A percentile compares a stretch with the other conserved stretches of the same genome.
Conservation (phyloP, 2,329 filamentous ascomycete genomes). For the Trichophyton equinum region DNA sequence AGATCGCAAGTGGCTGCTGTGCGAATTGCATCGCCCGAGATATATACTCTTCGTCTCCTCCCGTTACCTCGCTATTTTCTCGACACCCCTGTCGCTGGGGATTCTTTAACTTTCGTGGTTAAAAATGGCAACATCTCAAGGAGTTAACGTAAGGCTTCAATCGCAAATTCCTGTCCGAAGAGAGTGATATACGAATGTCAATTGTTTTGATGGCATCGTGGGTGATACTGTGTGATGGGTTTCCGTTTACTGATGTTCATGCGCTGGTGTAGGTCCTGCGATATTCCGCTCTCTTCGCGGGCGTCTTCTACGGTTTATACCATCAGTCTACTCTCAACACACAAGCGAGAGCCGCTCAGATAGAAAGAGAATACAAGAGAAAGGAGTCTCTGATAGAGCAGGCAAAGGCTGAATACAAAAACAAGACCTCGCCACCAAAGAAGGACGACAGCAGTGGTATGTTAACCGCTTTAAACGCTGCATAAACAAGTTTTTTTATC, state of each 20-base stretch:
- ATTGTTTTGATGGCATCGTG: neutral
- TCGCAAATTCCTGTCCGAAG: neutral
- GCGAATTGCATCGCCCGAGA: neutral
- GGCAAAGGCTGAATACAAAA: conserved; percentile 81
- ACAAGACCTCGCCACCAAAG: conserved; percentile 50
- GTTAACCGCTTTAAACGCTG: neutral
- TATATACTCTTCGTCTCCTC: neutral
- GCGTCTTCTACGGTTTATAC: conserved; percentile 89
- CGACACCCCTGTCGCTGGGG: conserved; percentile 25
- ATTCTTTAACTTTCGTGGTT: conserved; percentile 19
- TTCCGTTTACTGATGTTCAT: conserved; percentile 6
- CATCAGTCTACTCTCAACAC: conserved; percentile 75
- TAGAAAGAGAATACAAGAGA: conserved; percentile 73
- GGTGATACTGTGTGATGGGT: neutral
- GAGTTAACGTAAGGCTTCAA: conserved; percentile 48
- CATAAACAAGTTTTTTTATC: neutral
- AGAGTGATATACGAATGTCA: neutral
- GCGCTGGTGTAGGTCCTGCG: conserved; percentile 65
- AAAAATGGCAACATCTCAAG: conserved; percentile 52
- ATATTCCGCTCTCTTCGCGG: conserved; percentile 84
- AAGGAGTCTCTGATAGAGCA: conserved; percentile 85
- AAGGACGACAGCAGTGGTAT: conserved; percentile 22
- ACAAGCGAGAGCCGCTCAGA: conserved; percentile 55
- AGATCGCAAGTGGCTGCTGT: conserved; percentile 1
- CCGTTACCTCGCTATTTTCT: conserved; percentile 7